phyloP scores from a whole-genome alignment of 108 stramenopile species.

The Cylindrotheca closterium region DNA sequence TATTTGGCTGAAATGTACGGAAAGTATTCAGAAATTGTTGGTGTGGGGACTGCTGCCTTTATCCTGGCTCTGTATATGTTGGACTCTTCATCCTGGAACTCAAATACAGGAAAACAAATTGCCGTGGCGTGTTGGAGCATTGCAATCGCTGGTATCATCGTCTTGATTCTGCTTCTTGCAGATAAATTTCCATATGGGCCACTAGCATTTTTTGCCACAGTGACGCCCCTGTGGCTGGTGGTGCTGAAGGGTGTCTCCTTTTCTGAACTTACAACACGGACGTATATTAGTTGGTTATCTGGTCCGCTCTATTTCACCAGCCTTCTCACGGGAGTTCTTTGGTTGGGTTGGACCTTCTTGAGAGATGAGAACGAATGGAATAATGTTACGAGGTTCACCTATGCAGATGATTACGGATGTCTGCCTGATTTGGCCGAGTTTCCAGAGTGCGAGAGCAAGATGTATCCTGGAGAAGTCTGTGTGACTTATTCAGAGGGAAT shows the following conservation, averaged over 20 bases:
- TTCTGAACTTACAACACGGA: conserved; percentile 28
- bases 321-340: conserved; percentile 8
- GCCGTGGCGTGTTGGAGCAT: conserved; percentile 24
- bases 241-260: conserved; percentile 2
- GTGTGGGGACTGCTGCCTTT: conserved; percentile 9
- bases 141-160: conserved; percentile 22
- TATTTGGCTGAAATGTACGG: conserved; percentile 31
- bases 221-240: conserved; percentile 54
- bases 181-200: conserved; percentile 45
- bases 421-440: conserved; percentile 34
- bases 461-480: conserved; percentile 11
- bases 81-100: conserved; percentile 45
- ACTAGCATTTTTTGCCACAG: conserved; percentile 40
- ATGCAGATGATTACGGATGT: conserved; percentile 42
- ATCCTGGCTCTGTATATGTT: conserved; percentile 44
- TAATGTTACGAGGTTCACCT: conserved; percentile 27
- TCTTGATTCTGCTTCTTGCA: conserved; percentile 26
- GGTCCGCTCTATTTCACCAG: conserved; percentile 40
- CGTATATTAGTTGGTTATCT: conserved; percentile 42
- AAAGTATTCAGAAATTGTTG: conserved; percentile 18
- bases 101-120: conserved; percentile 18
- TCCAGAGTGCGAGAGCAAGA: conserved; percentile 27
- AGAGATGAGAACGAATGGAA: conserved; percentile 47
- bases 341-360: conserved; percentile 34
- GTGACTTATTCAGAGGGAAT: conserved; percentile 5